phyloP scores from a whole-genome alignment of 1,139 yeast genomes.

The Suhomyces ambrosiae region DNA sequence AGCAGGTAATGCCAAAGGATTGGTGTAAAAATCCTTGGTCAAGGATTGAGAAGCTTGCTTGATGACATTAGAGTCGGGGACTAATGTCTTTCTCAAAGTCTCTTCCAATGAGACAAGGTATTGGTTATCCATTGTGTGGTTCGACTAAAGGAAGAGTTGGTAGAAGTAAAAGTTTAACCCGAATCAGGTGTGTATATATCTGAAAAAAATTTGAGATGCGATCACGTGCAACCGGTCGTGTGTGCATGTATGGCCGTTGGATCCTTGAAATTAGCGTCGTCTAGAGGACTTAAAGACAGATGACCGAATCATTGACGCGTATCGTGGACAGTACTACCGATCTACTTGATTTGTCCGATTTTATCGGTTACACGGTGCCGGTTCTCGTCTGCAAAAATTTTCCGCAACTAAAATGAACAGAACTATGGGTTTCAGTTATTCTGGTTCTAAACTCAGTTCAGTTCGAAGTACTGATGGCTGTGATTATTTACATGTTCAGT shows the following conservation, averaged over 20 bases:
- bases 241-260: not conserved
- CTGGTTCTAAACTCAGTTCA: too few species aligned
- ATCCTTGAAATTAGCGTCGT: slow-evolving; percentile 3
- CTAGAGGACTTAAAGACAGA: too few species aligned
- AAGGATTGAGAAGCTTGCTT: slow-evolving; percentile 80
- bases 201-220: slow-evolving; percentile 17
- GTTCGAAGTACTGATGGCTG: too few species aligned
- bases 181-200: slow-evolving; percentile 7
- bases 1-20: slow-evolving; percentile 75
- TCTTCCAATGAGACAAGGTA: slow-evolving; percentile 72
- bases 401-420: too few species aligned
- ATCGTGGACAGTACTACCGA: too few species aligned
- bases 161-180: slow-evolving; percentile 6
- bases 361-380: too few species aligned
- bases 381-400: too few species aligned
- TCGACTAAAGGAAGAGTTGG: slow-evolving; percentile 9
- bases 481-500: too few species aligned
- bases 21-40: slow-evolving; percentile 72
- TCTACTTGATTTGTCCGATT: not conserved
- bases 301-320: too few species aligned
- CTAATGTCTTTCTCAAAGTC: slow-evolving; percentile 73
- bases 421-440: too few species aligned
- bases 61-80: slow-evolving; percentile 75
- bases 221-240: slow-evolving; percentile 14
- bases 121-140: slow-evolving; percentile 60